A percentile compares a stretch with the other conserved stretches of the same genome.
Conservation (phyloP, 106 monocot species). For the Dendrobium officinale region DNA sequence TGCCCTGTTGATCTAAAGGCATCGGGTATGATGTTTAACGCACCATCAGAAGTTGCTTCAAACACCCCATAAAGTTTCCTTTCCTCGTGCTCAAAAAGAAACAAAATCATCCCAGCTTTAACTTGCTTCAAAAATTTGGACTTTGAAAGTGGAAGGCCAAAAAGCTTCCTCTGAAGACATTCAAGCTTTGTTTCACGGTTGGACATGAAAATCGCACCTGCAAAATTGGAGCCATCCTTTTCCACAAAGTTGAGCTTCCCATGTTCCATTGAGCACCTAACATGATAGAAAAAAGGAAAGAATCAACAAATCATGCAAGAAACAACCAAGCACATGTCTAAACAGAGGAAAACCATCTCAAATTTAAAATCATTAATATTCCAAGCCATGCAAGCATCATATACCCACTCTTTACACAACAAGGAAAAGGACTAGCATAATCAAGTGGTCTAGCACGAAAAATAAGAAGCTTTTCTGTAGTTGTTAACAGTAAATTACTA, state of each 20-base stretch:
- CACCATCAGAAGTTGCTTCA: slow-evolving; percentile 71
- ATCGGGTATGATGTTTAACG: slow-evolving; percentile 47
- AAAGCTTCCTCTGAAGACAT: slow-evolving; percentile 45
- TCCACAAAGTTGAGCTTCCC: neutral
- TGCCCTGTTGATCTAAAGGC: slow-evolving; percentile 41
- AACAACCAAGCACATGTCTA: no score
- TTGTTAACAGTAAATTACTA: neutral
- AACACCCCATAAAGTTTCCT: slow-evolving; percentile 77
- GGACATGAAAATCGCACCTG: slow-evolving; percentile 74
- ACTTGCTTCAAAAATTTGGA: slow-evolving; percentile 37
- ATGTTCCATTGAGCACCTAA: slow-evolving; percentile 5
- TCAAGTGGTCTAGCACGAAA: neutral
- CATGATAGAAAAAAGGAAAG: neutral
- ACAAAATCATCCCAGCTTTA: slow-evolving; percentile 61
- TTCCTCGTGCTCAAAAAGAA: slow-evolving; percentile 77
- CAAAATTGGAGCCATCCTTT: neutral
- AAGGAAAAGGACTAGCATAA: neutral
- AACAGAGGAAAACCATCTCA: neutral
- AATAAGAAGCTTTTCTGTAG: neutral
- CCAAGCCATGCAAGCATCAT: neutral
- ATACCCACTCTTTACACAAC: neutral
- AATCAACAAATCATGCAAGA: neutral
- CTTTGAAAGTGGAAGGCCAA: slow-evolving; percentile 48
- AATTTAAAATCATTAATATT: neutral
- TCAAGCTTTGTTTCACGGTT: slow-evolving; percentile 49